A percentile compares a stretch with the other conserved stretches of the same genome.
Evolutionary conservation across 805 yeast species (phyloP).

Genomic region (Kodamaea restingae): DNA sequence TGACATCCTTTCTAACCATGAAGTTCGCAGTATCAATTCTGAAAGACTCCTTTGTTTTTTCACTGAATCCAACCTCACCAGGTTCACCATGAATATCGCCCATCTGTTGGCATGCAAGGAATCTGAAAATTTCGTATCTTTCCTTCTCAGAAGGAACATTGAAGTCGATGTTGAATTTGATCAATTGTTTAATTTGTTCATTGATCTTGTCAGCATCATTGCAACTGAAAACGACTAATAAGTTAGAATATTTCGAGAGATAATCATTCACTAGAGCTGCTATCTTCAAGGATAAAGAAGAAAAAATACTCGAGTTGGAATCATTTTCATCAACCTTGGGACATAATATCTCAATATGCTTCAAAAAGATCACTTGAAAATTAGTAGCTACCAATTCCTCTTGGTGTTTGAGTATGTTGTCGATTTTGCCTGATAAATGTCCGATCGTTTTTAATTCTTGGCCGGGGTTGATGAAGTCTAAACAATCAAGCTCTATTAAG

Average conservation of each 20-base stretch:
- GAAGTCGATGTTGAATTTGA: constrained; percentile 74
- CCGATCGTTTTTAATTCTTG: constrained; percentile 80
- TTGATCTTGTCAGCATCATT: constrained; percentile 67
- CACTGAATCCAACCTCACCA: neutral
- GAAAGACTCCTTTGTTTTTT: constrained; percentile 12
- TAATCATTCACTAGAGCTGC: constrained; percentile 55
- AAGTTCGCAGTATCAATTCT: constrained; percentile 18
- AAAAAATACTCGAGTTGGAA: constrained; percentile 35
- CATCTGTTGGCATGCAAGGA: constrained; percentile 33
- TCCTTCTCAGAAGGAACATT: constrained; percentile 78
- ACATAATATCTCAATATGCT: constrained; percentile 75
- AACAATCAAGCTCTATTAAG: constrained; percentile 64
- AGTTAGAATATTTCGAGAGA: constrained; percentile 37
- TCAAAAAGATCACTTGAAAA: constrained; percentile 50
- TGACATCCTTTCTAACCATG: constrained; percentile 35
- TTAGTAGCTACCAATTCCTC: constrained; percentile 11
- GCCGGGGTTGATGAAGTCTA: constrained; percentile 61
- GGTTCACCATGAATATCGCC: constrained; percentile 12
- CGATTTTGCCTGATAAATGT: constrained; percentile 68
- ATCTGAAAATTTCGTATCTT: constrained; percentile 57
- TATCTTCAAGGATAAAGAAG: constrained; percentile 51
- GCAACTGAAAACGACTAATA: constrained; percentile 60
- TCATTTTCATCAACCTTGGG: constrained; percentile 60
- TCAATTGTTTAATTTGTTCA: constrained; percentile 57
- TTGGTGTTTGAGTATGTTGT: constrained; percentile 46